phyloP scores from a whole-genome alignment of 2,329 filamentous ascomycete species.

The Fusarium keratoplasticum region DNA sequence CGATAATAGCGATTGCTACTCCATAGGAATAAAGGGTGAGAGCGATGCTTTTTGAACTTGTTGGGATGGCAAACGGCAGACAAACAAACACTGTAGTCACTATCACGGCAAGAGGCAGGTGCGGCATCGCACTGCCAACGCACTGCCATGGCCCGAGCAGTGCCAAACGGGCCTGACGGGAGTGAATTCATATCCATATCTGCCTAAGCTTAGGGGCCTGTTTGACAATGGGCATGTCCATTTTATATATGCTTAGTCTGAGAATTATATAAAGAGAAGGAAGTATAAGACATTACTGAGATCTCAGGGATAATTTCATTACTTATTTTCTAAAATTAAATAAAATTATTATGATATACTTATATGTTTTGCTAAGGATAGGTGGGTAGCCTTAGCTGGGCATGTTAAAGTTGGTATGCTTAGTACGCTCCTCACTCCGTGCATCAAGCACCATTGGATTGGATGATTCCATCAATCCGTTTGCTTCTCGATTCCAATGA shows the following conservation, averaged over 20 bases:
- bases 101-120: conserved; percentile 1
- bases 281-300: neutral
- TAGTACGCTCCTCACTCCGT: neutral
- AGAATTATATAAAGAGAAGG: neutral
- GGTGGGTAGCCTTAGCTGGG: neutral
- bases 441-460: neutral
- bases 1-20: neutral
- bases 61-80: conserved; percentile 3
- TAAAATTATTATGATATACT: neutral
- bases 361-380: neutral
- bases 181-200: neutral
- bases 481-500: neutral
- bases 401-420: neutral
- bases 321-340: neutral
- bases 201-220: neutral
- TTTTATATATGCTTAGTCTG: neutral
- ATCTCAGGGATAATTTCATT: neutral
- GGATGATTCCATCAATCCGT: neutral
- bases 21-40: neutral
- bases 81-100: conserved; percentile 1
- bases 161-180: neutral
- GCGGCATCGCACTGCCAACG: neutral
- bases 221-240: neutral
- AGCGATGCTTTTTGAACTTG: neutral
- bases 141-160: neutral